A percentile compares a stretch with the other conserved stretches of the same genome.
These are phyloP conservation scores for Xerocomus amazonicus DNA, from an alignment of 1,284 basidiomycete genomes.

Conservation along the genomic window DNA sequence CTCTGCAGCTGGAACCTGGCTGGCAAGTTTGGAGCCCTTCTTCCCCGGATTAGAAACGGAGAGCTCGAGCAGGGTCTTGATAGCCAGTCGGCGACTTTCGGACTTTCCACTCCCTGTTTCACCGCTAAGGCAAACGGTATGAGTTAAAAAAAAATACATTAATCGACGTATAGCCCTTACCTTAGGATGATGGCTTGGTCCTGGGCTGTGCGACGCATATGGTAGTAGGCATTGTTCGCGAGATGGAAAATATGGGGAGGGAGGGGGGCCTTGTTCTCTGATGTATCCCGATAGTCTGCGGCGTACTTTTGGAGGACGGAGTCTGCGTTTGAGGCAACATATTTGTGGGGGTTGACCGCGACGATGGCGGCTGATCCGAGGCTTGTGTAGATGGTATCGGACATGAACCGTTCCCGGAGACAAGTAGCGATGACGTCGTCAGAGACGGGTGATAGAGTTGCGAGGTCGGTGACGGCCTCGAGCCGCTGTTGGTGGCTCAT, in stretches of 20 bases:
- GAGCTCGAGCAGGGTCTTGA: slow-evolving; percentile 87
- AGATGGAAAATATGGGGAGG: slow-evolving; percentile 87
- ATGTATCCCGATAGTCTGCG: slow-evolving; percentile 65
- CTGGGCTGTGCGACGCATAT: slow-evolving; percentile 91
- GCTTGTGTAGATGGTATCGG: slow-evolving; percentile 78
- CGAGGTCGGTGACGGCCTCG: slow-evolving; percentile 65
- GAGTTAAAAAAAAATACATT: neutral
- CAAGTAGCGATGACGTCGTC: slow-evolving; percentile 81
- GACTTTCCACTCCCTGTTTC: slow-evolving; percentile 94
- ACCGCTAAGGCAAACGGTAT: slow-evolving; percentile 51
- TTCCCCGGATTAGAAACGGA: slow-evolving; percentile 88
- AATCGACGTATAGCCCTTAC: slow-evolving; percentile 43
- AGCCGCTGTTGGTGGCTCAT: slow-evolving; percentile 60
- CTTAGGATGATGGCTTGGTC: slow-evolving; percentile 87
- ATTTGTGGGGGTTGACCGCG: slow-evolving; percentile 88
- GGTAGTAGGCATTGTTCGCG: slow-evolving; percentile 91
- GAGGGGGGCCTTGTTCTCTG: slow-evolving; percentile 48
- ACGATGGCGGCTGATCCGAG: slow-evolving; percentile 72
- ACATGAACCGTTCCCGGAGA: slow-evolving; percentile 82
- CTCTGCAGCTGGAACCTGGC: slow-evolving; percentile 88
- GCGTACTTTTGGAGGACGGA: slow-evolving; percentile 81
- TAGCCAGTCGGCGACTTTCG: slow-evolving; percentile 84
- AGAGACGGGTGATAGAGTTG: slow-evolving; percentile 55
- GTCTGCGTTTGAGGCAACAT: slow-evolving; percentile 77
- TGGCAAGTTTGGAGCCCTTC: slow-evolving; percentile 85